Conservation (phyloP, 208 protist species). For the Balamuthia mandrillaris region DNA sequence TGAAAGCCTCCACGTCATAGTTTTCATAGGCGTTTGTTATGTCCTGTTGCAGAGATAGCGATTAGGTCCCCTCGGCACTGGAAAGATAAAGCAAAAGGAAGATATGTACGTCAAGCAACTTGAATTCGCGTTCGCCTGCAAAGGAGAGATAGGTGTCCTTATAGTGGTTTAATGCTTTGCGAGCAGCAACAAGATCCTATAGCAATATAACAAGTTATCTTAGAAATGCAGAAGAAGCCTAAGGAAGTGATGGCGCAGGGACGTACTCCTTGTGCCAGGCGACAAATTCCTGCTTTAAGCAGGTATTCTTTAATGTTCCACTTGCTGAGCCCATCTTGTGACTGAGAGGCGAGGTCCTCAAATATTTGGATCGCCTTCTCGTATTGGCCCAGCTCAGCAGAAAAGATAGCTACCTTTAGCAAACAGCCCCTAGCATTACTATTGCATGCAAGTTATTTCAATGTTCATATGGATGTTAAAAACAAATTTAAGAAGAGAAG, state of each 20-base stretch:
- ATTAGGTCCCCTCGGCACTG: neutral
- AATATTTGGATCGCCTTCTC: neutral
- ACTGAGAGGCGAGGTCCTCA: too few species aligned
- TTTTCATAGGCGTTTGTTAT: constrained; percentile 60
- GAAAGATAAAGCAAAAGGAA: neutral
- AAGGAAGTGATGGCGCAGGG: neutral
- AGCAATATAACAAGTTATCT: too few species aligned
- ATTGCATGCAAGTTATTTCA: too few species aligned
- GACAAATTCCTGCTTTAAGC: constrained; percentile 59
- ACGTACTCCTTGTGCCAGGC: constrained; percentile 40
- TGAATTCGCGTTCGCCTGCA: constrained; percentile 51
- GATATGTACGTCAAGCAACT: constrained; percentile 61
- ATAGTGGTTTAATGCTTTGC: constrained; percentile 53
- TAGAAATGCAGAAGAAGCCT: too few species aligned
- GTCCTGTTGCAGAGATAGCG: constrained; percentile 6
- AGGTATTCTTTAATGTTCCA: too few species aligned
- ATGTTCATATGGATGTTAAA: too few species aligned
- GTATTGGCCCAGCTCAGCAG: constrained; percentile 52
- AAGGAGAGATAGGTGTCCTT: constrained; percentile 60
- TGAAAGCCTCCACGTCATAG: constrained; percentile 65
- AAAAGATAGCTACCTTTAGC: constrained; percentile 60
- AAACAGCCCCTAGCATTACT: constrained; percentile 44
- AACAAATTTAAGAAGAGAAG: too few species aligned
- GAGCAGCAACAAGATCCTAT: constrained; percentile 55
- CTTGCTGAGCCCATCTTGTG: too few species aligned